A percentile compares a stretch with the other conserved stretches of the same genome.
phyloP scores from a whole-genome alignment of 2,329 filamentous ascomycete species.

The Chaetomium olivaceum region DNA sequence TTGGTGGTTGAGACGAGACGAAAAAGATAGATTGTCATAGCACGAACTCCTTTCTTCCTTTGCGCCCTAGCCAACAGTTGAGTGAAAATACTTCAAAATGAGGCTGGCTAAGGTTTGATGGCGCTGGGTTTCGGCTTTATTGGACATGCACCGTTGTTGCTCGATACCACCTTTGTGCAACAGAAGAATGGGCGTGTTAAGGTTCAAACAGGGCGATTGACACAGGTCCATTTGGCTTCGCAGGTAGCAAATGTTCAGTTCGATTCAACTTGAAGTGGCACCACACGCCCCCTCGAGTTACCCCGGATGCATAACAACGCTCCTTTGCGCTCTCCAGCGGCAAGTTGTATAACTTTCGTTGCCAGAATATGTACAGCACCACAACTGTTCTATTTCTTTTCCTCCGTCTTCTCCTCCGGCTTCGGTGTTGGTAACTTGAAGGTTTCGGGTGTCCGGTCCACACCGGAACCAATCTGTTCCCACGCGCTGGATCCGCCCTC shows the following conservation, averaged over 20 bases:
- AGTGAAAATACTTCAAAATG: not conserved
- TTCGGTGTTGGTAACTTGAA: conserved; percentile 97
- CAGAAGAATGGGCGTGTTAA: not conserved
- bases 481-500: conserved; percentile 78
- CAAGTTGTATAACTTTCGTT: conserved; percentile 20
- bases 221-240: not conserved
- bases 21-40: not conserved
- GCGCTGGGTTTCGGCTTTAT: too few species aligned
- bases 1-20: not conserved
- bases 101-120: not conserved
- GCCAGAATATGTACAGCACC: conserved; percentile 31
- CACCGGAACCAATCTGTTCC: conserved; percentile 67
- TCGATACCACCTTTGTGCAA: too few species aligned
- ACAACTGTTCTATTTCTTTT: conserved; percentile 73
- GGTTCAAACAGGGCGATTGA: not conserved
- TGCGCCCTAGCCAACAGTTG: not conserved
- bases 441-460: conserved; percentile 76
- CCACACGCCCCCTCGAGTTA: not conserved
- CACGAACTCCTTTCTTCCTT: not conserved
- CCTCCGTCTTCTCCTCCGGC: conserved; percentile 87
- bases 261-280: not conserved
- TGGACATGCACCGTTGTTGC: too few species aligned
- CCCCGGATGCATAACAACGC: not conserved
- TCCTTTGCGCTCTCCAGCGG: not conserved
- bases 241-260: not conserved